Percentiles rank a stretch among this genome's conserved stretches.
Evolutionary conservation across 495 filamentous ascomycete species (phyloP).

Genomic region (Bombardia bombarda): DNA sequence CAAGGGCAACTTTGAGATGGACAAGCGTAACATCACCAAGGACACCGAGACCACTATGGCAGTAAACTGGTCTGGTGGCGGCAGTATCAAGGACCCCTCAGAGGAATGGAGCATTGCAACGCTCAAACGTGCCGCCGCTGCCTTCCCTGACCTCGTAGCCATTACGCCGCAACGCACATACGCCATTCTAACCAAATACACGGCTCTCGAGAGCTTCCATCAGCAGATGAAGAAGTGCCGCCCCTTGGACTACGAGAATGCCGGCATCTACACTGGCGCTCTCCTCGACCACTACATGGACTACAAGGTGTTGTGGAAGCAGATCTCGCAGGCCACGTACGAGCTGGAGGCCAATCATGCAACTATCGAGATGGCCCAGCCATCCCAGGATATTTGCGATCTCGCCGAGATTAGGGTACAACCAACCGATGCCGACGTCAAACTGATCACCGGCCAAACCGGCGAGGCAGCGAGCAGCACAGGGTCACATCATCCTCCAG

Average conservation of each 20-base stretch:
- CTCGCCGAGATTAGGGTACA: not conserved
- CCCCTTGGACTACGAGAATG: not conserved
- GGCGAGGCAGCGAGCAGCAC: not conserved
- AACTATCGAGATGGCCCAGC: not conserved
- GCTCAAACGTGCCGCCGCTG: not conserved
- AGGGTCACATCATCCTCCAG: too few relatives aligned
- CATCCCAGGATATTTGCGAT: not conserved
- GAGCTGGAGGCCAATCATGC: not conserved
- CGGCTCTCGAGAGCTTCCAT: not conserved
- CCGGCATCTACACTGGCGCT: not conserved
- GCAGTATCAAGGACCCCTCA: not conserved
- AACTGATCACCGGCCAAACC: not conserved
- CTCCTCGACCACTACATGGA: conserved; percentile 1
- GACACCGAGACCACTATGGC: not conserved
- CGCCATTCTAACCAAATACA: not conserved
- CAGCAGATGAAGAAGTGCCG: not conserved
- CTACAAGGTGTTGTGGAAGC: not conserved
- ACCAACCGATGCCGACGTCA: not conserved
- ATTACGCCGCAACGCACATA: not conserved
- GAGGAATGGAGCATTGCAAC: not conserved
- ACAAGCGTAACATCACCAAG: not conserved
- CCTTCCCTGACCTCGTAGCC: conserved; percentile 1
- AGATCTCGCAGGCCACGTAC: not conserved
- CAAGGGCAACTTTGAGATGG: not conserved
- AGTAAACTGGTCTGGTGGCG: not conserved